A percentile compares a stretch with the other conserved stretches of the same genome.
These are phyloP conservation scores for Pseudocercospora cruenta DNA, from an alignment of 2,329 filamentous ascomycete species.

Conservation along the genomic window DNA sequence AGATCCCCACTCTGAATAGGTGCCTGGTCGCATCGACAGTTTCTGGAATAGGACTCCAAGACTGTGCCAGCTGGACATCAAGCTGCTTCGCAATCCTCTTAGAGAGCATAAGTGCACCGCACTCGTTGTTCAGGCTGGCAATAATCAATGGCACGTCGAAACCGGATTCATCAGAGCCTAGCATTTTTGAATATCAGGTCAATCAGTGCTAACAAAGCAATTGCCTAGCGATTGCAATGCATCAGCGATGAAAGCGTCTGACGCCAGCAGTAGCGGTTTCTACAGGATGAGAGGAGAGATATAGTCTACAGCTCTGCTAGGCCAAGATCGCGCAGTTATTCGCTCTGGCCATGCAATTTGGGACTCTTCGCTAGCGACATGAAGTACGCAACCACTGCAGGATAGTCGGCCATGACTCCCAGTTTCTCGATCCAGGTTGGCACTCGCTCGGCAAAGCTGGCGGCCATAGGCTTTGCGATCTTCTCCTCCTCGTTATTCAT, in stretches of 20 bases:
- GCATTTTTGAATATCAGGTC: not conserved
- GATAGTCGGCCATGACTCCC: conserved; percentile 53
- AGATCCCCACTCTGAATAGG: too few relatives aligned
- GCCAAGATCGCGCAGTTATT: not conserved
- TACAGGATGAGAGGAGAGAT: not conserved
- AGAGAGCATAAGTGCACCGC: not conserved
- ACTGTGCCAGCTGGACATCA: not conserved
- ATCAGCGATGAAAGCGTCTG: not conserved
- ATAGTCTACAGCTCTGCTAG: not conserved
- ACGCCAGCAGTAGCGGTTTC: too few relatives aligned
- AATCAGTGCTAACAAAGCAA: too few relatives aligned
- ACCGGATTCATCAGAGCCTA: not conserved
- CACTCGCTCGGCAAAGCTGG: conserved; percentile 3
- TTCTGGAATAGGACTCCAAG: not conserved
- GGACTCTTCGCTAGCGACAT: not conserved
- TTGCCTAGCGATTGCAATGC: not conserved
- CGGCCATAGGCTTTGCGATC: conserved; percentile 7
- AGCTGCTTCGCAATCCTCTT: not conserved
- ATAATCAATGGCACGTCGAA: not conserved
- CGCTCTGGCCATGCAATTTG: not conserved
- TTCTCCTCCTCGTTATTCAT: conserved; percentile 12
- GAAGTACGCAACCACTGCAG: conserved; percentile 13
- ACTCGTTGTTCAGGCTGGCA: not conserved
- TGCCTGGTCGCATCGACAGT: too few relatives aligned
- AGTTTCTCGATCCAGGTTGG: conserved; percentile 21